phyloP scores from a whole-genome alignment of 1,139 yeast genomes.

The Candida neerlandica region DNA sequence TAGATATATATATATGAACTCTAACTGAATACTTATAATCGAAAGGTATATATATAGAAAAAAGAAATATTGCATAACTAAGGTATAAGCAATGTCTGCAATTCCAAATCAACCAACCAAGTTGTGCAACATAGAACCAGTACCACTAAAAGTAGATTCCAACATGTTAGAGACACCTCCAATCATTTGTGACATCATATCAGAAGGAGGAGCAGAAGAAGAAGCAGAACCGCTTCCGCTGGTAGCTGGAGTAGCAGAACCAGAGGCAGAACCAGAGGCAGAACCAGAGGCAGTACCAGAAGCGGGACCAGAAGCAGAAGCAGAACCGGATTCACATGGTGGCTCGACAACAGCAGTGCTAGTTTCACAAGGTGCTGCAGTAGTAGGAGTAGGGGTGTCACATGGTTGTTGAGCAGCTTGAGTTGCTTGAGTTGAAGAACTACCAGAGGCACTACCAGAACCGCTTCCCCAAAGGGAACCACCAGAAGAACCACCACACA shows the following conservation, averaged over 20 bases:
- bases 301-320: not conserved
- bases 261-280: not conserved
- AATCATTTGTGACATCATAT: conserved; percentile 4
- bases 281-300: not conserved
- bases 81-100: not conserved
- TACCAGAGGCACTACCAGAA: not conserved
- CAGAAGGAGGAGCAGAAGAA: not conserved
- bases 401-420: not conserved
- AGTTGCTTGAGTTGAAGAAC: not conserved
- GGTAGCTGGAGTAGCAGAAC: not conserved
- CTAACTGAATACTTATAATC: no score
- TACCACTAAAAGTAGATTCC: conserved; percentile 1
- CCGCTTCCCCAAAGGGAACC: not conserved
- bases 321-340: not conserved
- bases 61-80: no score
- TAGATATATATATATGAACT: no score
- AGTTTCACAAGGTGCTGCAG: not conserved
- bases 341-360: not conserved
- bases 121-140: conserved; percentile 4
- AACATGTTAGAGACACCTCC: not conserved
- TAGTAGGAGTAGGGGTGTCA: not conserved
- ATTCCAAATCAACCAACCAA: conserved; percentile 1
- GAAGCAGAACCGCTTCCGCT: not conserved
- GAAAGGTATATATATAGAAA: no score
- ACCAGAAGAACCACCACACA: conserved; percentile 1